These are phyloP conservation scores for Solanum hybrid DNA, from an alignment of 305 asterid species.

Conservation along the genomic window DNA sequence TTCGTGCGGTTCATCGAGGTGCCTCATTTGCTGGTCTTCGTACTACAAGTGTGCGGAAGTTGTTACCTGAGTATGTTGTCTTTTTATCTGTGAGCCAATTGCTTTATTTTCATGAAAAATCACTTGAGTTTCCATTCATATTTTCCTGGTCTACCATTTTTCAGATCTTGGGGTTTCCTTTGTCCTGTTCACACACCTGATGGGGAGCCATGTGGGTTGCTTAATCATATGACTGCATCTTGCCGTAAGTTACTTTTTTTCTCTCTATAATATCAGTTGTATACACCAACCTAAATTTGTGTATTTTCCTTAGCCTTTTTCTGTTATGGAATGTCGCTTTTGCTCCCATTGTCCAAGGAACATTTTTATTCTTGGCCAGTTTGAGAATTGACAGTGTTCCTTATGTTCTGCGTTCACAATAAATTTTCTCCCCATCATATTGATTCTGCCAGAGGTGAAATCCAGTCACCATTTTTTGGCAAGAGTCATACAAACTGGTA, in stretches of 20 bases:
- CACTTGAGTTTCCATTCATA: neutral
- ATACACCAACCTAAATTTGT: neutral
- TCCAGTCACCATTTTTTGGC: neutral
- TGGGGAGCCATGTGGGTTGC: slow-evolving; percentile 97
- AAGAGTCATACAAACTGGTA: neutral
- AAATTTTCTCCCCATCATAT: neutral
- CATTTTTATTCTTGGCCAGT: neutral
- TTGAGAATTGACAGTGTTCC: neutral
- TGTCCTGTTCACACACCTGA: slow-evolving; percentile 99
- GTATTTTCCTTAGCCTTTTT: neutral
- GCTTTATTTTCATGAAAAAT: neutral
- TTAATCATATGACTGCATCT: slow-evolving; percentile 83
- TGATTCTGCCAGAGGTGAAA: neutral
- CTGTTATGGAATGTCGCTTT: neutral
- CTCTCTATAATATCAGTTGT: neutral
- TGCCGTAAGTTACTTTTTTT: slow-evolving; percentile 62
- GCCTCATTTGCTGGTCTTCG: slow-evolving; percentile 96
- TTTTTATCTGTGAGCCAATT: neutral
- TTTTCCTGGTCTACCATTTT: neutral
- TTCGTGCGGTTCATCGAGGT: slow-evolving; percentile 97
- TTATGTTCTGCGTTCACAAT: neutral
- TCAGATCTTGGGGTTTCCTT: slow-evolving; percentile 94
- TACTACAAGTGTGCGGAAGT: slow-evolving; percentile 90
- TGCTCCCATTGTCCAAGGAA: neutral
- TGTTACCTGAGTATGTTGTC: slow-evolving; percentile 87